Percentiles rank a stretch among this genome's conserved stretches.
phyloP scores from a whole-genome alignment of 305 asterid species.

The Euphrasia arctica region DNA sequence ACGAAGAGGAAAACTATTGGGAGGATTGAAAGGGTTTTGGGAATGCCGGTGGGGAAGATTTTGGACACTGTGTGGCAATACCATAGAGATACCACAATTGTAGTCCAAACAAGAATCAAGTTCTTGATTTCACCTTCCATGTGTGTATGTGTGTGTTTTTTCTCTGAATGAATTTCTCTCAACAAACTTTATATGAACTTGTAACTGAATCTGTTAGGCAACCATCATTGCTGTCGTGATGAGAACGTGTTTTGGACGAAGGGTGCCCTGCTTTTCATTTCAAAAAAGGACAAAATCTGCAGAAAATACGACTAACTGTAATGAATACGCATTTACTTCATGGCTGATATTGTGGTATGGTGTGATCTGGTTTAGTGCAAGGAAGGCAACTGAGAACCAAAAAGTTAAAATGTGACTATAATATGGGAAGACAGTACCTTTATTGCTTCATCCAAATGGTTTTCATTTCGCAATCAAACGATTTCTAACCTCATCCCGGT shows the following conservation, averaged over 20 bases:
- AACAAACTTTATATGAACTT: too few species aligned
- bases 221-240: neutral
- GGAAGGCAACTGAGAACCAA: too few species aligned
- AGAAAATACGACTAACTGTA: too few species aligned
- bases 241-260: too few species aligned
- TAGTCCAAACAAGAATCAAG: conserved; percentile 34
- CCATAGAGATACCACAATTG: conserved; percentile 27
- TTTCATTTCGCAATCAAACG: conserved; percentile 36
- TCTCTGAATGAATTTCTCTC: too few species aligned
- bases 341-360: too few species aligned
- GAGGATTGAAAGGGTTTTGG: conserved; percentile 30
- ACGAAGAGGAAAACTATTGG: conserved; percentile 36
- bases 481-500: conserved; percentile 24
- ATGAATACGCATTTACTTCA: too few species aligned
- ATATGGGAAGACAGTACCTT: conserved; percentile 31
- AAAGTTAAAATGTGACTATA: too few species aligned
- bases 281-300: too few species aligned
- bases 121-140: conserved; percentile 51
- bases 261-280: too few species aligned
- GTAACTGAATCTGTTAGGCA: too few species aligned
- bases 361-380: too few species aligned
- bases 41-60: conserved; percentile 26
- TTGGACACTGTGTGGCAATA: conserved; percentile 35
- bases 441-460: conserved; percentile 29
- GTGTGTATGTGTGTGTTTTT: neutral